phyloP scores from a whole-genome alignment of 345 rosid species.

The Sonneratia caseolaris region DNA sequence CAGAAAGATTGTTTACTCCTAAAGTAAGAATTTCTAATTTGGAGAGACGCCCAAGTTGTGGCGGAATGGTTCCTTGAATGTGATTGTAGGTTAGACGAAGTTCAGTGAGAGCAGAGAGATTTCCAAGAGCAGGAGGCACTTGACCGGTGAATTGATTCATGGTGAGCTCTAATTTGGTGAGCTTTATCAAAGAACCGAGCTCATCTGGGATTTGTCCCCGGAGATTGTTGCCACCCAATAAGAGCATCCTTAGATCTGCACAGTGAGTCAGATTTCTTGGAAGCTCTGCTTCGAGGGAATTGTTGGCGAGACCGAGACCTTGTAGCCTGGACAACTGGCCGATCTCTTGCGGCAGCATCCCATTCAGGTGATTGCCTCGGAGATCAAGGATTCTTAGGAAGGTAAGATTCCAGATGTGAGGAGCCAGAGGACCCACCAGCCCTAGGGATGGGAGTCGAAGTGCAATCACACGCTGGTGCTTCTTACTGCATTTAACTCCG shows the following conservation, averaged over 20 bases:
- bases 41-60: slow-evolving; percentile 15
- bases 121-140: slow-evolving; percentile 12
- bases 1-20: slow-evolving; percentile 15
- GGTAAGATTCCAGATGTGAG: neutral
- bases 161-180: neutral
- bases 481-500: slow-evolving; percentile 1
- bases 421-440: slow-evolving; percentile 10
- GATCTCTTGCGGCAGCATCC: slow-evolving; percentile 15
- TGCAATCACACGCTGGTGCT: slow-evolving; percentile 5
- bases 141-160: slow-evolving; percentile 8
- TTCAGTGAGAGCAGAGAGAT: slow-evolving; percentile 3
- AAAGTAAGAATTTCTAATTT: slow-evolving; percentile 8
- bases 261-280: slow-evolving; percentile 9
- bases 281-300: slow-evolving; percentile 4
- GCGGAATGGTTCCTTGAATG: slow-evolving; percentile 13
- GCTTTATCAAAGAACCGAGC: slow-evolving; percentile 5
- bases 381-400: neutral
- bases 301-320: slow-evolving; percentile 6
- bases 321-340: slow-evolving; percentile 7
- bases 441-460: neutral
- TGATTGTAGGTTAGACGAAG: slow-evolving; percentile 4
- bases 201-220: slow-evolving; percentile 9
- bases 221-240: neutral
- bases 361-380: neutral
- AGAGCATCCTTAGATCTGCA: neutral